Base-by-base conservation (phyloP, 176 grass and related monocot genomes). In the Zea mays region DNA sequence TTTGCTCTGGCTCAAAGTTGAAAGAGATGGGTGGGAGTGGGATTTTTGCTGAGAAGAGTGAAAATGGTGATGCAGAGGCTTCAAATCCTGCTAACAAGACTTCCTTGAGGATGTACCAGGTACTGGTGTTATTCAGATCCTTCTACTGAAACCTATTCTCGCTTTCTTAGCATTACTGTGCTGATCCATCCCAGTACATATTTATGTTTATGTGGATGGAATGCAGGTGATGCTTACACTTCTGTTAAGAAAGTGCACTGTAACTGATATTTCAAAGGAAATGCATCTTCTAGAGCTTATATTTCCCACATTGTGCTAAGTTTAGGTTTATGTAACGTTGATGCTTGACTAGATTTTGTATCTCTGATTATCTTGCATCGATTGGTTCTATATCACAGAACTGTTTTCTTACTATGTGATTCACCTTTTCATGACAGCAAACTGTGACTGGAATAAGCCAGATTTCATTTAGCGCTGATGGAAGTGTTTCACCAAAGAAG, bases 21-120 rank as follows among this genome's bases (percentile, higher is more conserved):
- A 87, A 86, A 79, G 94, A 97, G 77, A 94, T 97, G 76, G 90
- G 49, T 70, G 94, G 94, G 9, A 92, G 91, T 90, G 91, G 94
- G 14, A 97, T 97, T 52, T 97, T 97, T 35, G 65, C 73, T 62
- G 85, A 65, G 7, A 76, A 90, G 14, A 62, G 57, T 67, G 87
- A 89, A 67, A 90, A 84, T 58, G 76, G 65, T 54, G 84, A 87
- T 85, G 85, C 60, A 64, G 89, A 97, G 46, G 46, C 82, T 72
- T 74, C 91, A 41, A 94, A 79, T 59, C 43, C 73, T 76, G 71
- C 84, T 67, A 86, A 72, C 35, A 91, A 79, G 59, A 97, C 91
- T 21, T 83, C 89, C 20, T 37, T 93, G 51, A 87, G 91, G 84
- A 97, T 97, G 85, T 93, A 88, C 72, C 91, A 97, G 94, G 94